Evolutionary conservation across 768 basidiomycete genomes (phyloP).

Genomic region (Cytidiella melzeri): DNA sequence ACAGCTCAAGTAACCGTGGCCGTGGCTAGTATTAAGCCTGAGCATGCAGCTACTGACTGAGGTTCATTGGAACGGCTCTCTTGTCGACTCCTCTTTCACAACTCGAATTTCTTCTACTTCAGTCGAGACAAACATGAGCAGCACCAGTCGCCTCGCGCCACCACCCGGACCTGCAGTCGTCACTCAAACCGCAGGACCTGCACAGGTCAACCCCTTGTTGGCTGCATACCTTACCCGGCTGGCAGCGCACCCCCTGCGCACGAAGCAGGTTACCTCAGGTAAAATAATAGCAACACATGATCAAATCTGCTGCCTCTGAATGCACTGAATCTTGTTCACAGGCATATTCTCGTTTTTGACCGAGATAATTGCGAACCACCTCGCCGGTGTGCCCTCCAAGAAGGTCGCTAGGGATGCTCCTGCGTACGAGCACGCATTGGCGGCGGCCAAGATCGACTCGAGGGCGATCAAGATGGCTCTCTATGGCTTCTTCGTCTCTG

Average conservation of each 20-base stretch:
- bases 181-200: neutral
- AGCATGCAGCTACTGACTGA: too few relatives aligned
- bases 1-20: too few relatives aligned
- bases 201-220: constrained; percentile 6
- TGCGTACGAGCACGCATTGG: constrained; percentile 43
- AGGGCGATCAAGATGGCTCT: constrained; percentile 80
- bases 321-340: constrained; percentile 13
- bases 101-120: too few relatives aligned
- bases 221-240: constrained; percentile 65
- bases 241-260: constrained; percentile 62
- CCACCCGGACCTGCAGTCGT: neutral
- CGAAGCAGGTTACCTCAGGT: constrained; percentile 77
- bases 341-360: constrained; percentile 48
- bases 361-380: constrained; percentile 73
- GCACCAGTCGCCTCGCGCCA: neutral
- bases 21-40: too few relatives aligned
- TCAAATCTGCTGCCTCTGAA: neutral
- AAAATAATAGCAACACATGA: constrained; percentile 9
- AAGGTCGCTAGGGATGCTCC: constrained; percentile 50
- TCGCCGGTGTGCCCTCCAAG: constrained; percentile 53
- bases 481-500: constrained; percentile 80
- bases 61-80: too few relatives aligned
- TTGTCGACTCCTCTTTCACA: too few relatives aligned
- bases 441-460: constrained; percentile 50
- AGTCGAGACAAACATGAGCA: too few relatives aligned